Conservation (phyloP, 305 asterid genomes). For the Solanum hybrid region DNA sequence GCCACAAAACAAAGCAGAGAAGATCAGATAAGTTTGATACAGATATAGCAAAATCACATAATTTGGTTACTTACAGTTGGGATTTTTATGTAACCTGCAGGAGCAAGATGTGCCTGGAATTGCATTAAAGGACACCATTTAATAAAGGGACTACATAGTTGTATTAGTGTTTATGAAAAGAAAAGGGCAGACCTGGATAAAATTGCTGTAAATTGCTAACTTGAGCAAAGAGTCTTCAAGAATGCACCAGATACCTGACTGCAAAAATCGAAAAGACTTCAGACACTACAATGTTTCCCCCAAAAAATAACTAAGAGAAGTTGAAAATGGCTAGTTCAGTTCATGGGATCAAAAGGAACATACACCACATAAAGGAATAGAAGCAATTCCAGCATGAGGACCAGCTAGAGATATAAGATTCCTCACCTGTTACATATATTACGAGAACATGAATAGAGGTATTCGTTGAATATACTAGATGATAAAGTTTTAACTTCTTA, state of each 20-base stretch:
- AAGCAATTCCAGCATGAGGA: conserved; percentile 92
- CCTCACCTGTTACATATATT: conserved; percentile 48
- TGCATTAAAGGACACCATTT: conserved; percentile 17
- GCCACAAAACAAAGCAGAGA: neutral
- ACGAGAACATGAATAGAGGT: neutral
- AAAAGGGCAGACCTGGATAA: conserved; percentile 52
- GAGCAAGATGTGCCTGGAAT: conserved; percentile 81
- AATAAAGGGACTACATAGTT: neutral
- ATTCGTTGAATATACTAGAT: neutral
- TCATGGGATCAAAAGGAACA: conserved; percentile 19
- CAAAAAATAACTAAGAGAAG: neutral
- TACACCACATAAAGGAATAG: conserved; percentile 79
- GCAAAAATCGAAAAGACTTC: conserved; percentile 19
- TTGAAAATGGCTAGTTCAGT: neutral
- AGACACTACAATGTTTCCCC: neutral
- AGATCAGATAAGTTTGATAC: neutral
- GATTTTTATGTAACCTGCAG: conserved; percentile 70
- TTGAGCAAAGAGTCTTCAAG: conserved; percentile 52
- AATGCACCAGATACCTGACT: conserved; percentile 60
- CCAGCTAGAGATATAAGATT: conserved; percentile 85
- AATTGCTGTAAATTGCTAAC: conserved; percentile 54
- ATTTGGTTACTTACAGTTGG: conserved; percentile 61
- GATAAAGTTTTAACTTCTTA: conserved; percentile 26
- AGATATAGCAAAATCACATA: neutral
- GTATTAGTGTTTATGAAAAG: neutral